Percentiles rank a stretch among this genome's conserved stretches.
phyloP scores from a whole-genome alignment of 2,329 filamentous ascomycete species.

The Microdochium paspali region DNA sequence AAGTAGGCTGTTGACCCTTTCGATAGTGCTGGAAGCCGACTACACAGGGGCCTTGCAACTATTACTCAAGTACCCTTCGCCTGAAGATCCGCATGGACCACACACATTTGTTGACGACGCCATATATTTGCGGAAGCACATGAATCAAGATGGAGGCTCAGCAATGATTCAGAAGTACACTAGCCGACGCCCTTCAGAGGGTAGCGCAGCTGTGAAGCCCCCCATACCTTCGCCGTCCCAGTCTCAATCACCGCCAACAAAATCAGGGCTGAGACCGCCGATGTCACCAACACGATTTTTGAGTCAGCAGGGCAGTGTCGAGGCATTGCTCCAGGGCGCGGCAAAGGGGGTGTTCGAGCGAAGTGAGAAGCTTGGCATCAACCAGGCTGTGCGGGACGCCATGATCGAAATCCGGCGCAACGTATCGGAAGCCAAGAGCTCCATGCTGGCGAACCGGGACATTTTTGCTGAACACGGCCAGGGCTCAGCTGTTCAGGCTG shows the following conservation, averaged over 20 bases:
- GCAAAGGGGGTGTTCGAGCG: slow-evolving; percentile 66
- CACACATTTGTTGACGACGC: slow-evolving; percentile 82
- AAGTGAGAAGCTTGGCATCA: slow-evolving; percentile 69
- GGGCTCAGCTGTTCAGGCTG: slow-evolving; percentile 21
- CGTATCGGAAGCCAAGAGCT: slow-evolving; percentile 49
- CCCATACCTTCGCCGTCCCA: slow-evolving; percentile 23
- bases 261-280: slow-evolving; percentile 31
- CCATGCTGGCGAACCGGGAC: slow-evolving; percentile 25
- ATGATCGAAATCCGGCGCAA: slow-evolving; percentile 73
- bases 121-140: slow-evolving; percentile 59
- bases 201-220: slow-evolving; percentile 7
- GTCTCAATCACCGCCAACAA: slow-evolving; percentile 29
- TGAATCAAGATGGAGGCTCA: slow-evolving; percentile 51
- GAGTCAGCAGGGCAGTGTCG: slow-evolving; percentile 49
- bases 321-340: slow-evolving; percentile 65
- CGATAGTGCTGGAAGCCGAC: slow-evolving; percentile 71
- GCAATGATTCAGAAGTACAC: slow-evolving; percentile 65
- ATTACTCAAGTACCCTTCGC: slow-evolving; percentile 73
- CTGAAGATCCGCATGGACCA: slow-evolving; percentile 52
- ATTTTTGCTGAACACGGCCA: slow-evolving; percentile 21
- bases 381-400: slow-evolving; percentile 71
- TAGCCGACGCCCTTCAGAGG: slow-evolving; percentile 34
- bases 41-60: slow-evolving; percentile 78
- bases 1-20: slow-evolving; percentile 1
- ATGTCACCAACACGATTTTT: slow-evolving; percentile 40